These are phyloP conservation scores for Emmonsia crescens DNA, from an alignment of 2,329 filamentous ascomycete genomes.

Conservation along the genomic window DNA sequence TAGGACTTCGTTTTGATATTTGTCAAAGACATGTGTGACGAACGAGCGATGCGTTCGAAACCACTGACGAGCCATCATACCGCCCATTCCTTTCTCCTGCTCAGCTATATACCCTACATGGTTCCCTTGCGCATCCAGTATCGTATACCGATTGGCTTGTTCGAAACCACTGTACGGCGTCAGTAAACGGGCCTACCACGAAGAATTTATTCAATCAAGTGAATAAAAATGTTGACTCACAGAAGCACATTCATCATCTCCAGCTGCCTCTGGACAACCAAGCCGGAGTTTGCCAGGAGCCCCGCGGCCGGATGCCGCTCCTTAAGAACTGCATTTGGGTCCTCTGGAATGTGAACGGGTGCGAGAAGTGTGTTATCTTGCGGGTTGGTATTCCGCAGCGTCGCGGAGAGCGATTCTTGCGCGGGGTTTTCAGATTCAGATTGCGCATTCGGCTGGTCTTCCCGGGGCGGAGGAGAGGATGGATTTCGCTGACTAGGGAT, in stretches of 20 bases:
- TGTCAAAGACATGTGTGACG: slow-evolving; percentile 55
- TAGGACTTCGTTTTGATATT: slow-evolving; percentile 48
- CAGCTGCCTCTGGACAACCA: slow-evolving; percentile 52
- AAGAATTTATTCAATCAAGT: neutral
- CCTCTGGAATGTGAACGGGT: slow-evolving; percentile 51
- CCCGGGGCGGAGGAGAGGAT: neutral
- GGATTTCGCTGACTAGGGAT: neutral
- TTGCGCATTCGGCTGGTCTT: neutral
- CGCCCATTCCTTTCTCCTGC: slow-evolving; percentile 49
- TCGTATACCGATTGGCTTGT: slow-evolving; percentile 55
- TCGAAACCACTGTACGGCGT: slow-evolving; percentile 44
- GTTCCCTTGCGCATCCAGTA: slow-evolving; percentile 53
- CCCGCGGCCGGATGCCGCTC: slow-evolving; percentile 46
- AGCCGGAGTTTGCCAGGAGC: slow-evolving; percentile 49
- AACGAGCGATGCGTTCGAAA: slow-evolving; percentile 53
- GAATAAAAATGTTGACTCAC: slow-evolving; percentile 18
- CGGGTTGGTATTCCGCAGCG: slow-evolving; percentile 35
- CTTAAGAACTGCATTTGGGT: slow-evolving; percentile 49
- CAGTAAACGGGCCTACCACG: neutral
- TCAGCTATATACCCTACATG: slow-evolving; percentile 56
- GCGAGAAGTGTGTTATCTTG: slow-evolving; percentile 44
- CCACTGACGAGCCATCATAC: slow-evolving; percentile 47
- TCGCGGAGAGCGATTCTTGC: slow-evolving; percentile 13
- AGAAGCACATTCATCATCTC: slow-evolving; percentile 57
- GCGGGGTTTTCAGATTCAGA: neutral